phyloP scores from a whole-genome alignment of 23 red algal genomes.

The Agarophyton chilense region DNA sequence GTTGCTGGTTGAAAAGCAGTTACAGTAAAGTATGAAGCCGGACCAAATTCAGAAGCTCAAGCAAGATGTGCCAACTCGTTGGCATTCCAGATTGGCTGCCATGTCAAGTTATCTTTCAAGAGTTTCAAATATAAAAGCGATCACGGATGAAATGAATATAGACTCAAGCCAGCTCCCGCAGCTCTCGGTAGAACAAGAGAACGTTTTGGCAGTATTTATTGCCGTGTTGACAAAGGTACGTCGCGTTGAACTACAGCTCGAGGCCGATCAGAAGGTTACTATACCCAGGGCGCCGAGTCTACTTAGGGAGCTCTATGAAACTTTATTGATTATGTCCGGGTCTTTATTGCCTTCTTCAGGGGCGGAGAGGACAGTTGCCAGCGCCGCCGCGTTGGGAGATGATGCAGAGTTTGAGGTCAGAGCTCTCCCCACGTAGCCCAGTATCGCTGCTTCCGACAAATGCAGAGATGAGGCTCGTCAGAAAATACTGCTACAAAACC shows the following conservation, averaged over 20 bases:
- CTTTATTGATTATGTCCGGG: not conserved
- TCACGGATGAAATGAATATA: not conserved
- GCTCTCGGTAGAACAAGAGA: not conserved
- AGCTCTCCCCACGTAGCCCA: no score
- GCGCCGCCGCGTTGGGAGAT: no score
- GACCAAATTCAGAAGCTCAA: not conserved
- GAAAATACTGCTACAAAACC: no score
- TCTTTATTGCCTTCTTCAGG: no score
- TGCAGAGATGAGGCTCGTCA: no score
- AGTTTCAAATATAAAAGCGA: not conserved
- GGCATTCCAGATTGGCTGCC: not conserved
- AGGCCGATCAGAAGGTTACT: not conserved
- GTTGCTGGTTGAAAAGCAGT: not conserved
- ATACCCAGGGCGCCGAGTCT: not conserved
- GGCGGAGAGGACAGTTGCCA: not conserved
- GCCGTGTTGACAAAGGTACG: not conserved
- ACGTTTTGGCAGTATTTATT: not conserved
- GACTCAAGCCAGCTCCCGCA: not conserved
- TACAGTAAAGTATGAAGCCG: not conserved
- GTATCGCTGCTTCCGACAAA: no score
- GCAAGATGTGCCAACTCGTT: not conserved
- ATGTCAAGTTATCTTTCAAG: not conserved
- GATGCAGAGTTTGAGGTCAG: no score
- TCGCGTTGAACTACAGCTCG: not conserved
- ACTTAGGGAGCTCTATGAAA: not conserved